Percentiles rank a stretch among this genome's conserved stretches.
Evolutionary conservation across 768 basidiomycete species (phyloP).

Genomic region (Suillus bovinus): DNA sequence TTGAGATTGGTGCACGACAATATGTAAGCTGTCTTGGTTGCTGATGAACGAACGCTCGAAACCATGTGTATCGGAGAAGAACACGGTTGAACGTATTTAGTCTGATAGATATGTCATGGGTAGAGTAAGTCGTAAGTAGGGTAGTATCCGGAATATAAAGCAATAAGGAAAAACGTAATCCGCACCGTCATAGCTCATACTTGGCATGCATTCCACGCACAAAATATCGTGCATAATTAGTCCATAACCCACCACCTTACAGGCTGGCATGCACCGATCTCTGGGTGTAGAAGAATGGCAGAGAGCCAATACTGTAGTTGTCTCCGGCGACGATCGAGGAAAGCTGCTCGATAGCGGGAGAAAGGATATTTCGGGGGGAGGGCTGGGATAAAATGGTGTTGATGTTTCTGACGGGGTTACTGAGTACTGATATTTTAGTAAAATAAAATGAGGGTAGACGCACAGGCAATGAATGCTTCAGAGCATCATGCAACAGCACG

Average conservation of each 20-base stretch:
- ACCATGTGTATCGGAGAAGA: background rate
- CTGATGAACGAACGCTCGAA: background rate
- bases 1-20: too few species aligned
- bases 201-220: too few species aligned
- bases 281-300: slow-evolving; percentile 64
- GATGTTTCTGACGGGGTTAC: slow-evolving; percentile 36
- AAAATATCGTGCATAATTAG: too few species aligned
- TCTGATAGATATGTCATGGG: background rate
- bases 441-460: slow-evolving; percentile 19
- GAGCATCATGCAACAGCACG: slow-evolving; percentile 47
- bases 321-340: slow-evolving; percentile 63
- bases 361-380: slow-evolving; percentile 72
- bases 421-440: background rate
- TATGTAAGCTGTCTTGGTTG: background rate
- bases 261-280: slow-evolving; percentile 61
- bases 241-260: slow-evolving; percentile 65
- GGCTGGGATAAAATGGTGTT: slow-evolving; percentile 49
- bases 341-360: slow-evolving; percentile 64
- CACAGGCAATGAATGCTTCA: slow-evolving; percentile 56
- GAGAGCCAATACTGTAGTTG: slow-evolving; percentile 68
- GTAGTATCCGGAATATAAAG: background rate
- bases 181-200: background rate
- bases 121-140: background rate
- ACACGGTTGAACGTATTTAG: background rate
- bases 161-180: background rate